A percentile compares a stretch with the other conserved stretches of the same genome.
phyloP scores from a whole-genome alignment of 371 early-diverging fungal species.

The Blastocladiella emersonii region DNA sequence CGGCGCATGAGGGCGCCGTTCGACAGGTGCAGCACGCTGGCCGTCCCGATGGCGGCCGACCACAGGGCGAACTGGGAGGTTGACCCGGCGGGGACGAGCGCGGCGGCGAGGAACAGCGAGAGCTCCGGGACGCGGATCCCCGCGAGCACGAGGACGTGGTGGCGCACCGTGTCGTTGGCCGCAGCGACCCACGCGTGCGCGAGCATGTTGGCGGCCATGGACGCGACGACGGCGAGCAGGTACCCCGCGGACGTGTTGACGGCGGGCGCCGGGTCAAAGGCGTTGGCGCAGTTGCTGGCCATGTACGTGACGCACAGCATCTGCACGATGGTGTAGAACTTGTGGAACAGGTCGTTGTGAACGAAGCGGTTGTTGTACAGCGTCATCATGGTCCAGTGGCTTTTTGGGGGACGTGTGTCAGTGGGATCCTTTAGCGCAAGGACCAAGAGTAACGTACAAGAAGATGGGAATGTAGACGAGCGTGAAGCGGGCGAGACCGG shows the following conservation, averaged over 20 bases:
- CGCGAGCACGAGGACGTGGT: background rate
- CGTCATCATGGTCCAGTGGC: background rate
- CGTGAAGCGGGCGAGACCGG: background rate
- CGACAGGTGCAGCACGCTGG: background rate
- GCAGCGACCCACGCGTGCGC: background rate
- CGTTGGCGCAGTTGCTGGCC: constrained; percentile 6
- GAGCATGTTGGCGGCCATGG: background rate
- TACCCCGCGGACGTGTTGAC: constrained; percentile 7
- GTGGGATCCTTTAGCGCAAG: no score
- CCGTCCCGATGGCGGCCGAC: background rate
- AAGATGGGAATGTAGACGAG: background rate
- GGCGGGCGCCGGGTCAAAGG: constrained; percentile 8
- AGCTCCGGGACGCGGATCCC: background rate
- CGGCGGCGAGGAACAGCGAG: background rate
- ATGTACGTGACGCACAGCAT: constrained; percentile 6
- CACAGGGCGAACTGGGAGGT: background rate
- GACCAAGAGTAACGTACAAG: no score
- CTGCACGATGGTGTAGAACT: constrained; percentile 4
- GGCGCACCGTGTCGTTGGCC: background rate
- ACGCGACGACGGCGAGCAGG: constrained; percentile 1
- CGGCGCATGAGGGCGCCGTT: background rate
- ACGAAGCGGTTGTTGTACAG: constrained; percentile 8
- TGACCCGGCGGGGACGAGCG: background rate
- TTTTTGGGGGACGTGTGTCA: no score
- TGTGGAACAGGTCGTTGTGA: constrained; percentile 13